phyloP scores from a whole-genome alignment of 2,329 filamentous ascomycete species.

The Arthroderma sp. region DNA sequence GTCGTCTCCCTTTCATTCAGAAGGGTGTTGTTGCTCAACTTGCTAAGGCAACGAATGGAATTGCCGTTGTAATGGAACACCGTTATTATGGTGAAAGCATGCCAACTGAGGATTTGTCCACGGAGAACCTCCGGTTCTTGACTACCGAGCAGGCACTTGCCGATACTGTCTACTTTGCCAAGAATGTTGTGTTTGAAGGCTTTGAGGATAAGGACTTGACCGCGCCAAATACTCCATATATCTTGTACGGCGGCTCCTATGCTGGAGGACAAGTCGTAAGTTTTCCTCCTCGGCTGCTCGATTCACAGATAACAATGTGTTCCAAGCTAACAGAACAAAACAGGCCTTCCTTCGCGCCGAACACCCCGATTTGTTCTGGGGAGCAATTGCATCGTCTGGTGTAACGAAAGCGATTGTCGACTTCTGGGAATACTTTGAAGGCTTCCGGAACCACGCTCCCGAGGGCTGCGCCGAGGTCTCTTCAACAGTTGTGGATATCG shows the following conservation, averaged over 20 bases:
- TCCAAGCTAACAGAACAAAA: background rate
- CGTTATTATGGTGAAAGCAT: constrained; percentile 73
- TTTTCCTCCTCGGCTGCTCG: background rate
- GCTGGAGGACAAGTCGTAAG: constrained; percentile 56
- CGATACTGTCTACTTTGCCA: constrained; percentile 68
- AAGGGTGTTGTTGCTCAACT: constrained; percentile 66
- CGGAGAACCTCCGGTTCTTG: constrained; percentile 63
- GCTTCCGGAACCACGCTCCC: constrained; percentile 43
- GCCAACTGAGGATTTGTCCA: constrained; percentile 52
- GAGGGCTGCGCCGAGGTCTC: constrained; percentile 51
- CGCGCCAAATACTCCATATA: constrained; percentile 53
- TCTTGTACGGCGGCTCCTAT: constrained; percentile 75
- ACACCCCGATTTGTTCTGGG: constrained; percentile 70
- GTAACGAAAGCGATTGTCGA: constrained; percentile 67
- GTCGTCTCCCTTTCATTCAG: constrained; percentile 55
- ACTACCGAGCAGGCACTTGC: constrained; percentile 72
- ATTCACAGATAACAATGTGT: background rate
- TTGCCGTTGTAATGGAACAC: constrained; percentile 74
- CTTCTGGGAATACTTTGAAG: constrained; percentile 55
- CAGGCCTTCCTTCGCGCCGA: constrained; percentile 56
- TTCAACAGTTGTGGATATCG: constrained; percentile 45
- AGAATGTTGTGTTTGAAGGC: constrained; percentile 57
- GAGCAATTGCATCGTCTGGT: constrained; percentile 65
- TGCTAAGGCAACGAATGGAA: constrained; percentile 54
- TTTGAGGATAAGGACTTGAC: constrained; percentile 55